A percentile compares a stretch with the other conserved stretches of the same genome.
phyloP scores from a whole-genome alignment of 805 yeast species.

The Saccharomycopsis schoenii region DNA sequence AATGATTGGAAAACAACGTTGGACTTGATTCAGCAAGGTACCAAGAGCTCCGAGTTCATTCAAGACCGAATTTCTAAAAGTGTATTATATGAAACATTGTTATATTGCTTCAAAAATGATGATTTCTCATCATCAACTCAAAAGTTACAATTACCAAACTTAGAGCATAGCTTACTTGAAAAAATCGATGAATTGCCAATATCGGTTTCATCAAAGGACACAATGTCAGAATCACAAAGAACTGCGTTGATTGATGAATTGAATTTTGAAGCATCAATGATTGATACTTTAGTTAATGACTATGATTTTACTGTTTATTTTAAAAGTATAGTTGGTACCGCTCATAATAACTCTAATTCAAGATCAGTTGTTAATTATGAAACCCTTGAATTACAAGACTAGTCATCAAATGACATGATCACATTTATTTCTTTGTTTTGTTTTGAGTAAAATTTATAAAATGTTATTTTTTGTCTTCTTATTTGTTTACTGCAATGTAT shows the following conservation, averaged over 20 bases:
- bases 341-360: conserved; percentile 28
- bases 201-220: conserved; percentile 18
- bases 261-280: conserved; percentile 20
- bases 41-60: conserved; percentile 33
- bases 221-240: conserved; percentile 21
- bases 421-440: not conserved
- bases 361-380: conserved; percentile 30
- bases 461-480: conserved; percentile 11
- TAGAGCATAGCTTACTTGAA: conserved; percentile 6
- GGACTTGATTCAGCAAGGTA: conserved; percentile 23
- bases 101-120: conserved; percentile 27
- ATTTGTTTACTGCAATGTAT: not conserved
- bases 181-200: conserved; percentile 11
- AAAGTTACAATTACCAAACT: conserved; percentile 26
- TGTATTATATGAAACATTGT: conserved; percentile 36
- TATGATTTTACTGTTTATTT: conserved; percentile 24
- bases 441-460: not conserved
- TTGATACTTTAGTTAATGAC: conserved; percentile 20
- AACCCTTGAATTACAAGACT: conserved; percentile 20
- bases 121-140: conserved; percentile 20
- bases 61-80: conserved; percentile 33
- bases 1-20: conserved; percentile 42
- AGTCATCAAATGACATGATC: not conserved
- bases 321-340: conserved; percentile 29
- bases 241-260: conserved; percentile 16